Conservation (phyloP, 768 basidiomycete genomes). For the Podaxis carcinomalis region DNA sequence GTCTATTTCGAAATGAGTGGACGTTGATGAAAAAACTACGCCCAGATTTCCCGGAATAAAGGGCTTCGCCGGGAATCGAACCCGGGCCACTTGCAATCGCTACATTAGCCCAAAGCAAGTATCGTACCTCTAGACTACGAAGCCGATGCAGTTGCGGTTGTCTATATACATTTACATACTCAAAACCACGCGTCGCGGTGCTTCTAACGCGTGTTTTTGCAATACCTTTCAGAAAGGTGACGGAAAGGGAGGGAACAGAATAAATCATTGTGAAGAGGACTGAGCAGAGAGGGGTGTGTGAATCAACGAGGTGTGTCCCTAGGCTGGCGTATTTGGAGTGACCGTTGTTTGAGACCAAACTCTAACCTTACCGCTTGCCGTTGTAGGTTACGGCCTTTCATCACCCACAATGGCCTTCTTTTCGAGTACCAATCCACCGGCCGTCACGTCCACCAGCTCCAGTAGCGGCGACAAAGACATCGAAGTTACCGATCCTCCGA, state of each 20-base stretch:
- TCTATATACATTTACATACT: neutral
- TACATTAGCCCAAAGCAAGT: conserved; percentile 41
- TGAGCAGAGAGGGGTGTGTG: neutral
- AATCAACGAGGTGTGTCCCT: neutral
- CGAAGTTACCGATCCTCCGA: conserved; percentile 75
- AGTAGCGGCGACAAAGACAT: conserved; percentile 66
- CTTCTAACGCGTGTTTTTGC: neutral
- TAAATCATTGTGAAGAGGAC: neutral
- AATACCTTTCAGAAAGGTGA: neutral
- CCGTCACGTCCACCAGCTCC: conserved; percentile 29
- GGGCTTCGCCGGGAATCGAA: conserved; percentile 48
- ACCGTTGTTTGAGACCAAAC: conserved; percentile 7
- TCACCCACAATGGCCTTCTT: conserved; percentile 38
- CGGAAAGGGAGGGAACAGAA: neutral
- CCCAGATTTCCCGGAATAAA: neutral
- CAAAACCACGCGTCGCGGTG: neutral
- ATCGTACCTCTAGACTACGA: conserved; percentile 41
- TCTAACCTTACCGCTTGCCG: neutral
- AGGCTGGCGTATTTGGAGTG: neutral
- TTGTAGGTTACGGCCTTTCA: conserved; percentile 17
- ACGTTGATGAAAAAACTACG: neutral
- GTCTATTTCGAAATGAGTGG: neutral
- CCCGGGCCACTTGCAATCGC: conserved; percentile 43
- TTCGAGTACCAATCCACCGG: conserved; percentile 23
- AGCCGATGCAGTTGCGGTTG: conserved; percentile 6